Percentiles rank a stretch among this genome's conserved stretches.
phyloP scores from a whole-genome alignment of 345 rosid species.

The Populus ilicifolia region DNA sequence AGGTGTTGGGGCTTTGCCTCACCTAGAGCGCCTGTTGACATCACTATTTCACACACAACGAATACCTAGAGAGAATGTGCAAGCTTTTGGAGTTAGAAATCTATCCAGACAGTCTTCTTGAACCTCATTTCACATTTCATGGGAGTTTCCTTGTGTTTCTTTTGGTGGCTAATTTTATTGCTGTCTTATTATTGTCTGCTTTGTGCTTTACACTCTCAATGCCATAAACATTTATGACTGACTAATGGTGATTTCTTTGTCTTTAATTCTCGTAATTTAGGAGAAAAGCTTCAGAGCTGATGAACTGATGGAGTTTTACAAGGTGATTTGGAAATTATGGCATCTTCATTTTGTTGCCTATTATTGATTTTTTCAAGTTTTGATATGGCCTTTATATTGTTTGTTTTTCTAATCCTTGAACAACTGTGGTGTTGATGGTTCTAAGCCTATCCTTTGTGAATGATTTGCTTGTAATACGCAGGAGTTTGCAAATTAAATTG shows the following conservation, averaged over 20 bases:
- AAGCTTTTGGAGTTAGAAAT: not conserved
- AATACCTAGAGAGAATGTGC: not conserved
- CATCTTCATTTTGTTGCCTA: not conserved
- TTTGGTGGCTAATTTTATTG: not conserved
- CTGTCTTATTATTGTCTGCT: not conserved
- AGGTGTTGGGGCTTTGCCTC: too few species aligned
- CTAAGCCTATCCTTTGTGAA: not conserved
- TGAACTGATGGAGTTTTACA: conserved; percentile 71
- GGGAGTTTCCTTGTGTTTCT: not conserved
- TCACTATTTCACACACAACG: not conserved
- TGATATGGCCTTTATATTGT: not conserved
- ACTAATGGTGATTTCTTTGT: conserved; percentile 15
- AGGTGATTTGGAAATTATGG: conserved; percentile 36
- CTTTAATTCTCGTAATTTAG: conserved; percentile 31
- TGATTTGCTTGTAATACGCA: not conserved
- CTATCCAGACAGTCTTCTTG: not conserved
- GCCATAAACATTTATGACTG: not conserved
- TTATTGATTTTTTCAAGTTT: not conserved
- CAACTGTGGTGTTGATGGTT: not conserved
- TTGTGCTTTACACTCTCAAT: not conserved
- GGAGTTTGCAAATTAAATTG: not conserved
- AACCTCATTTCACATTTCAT: not conserved
- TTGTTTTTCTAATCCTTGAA: not conserved
- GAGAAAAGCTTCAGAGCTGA: conserved; percentile 66
- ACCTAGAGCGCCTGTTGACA: too few species aligned